Conservation (phyloP, 2,329 filamentous ascomycete species). For the Rhinocladiella similis region DNA sequence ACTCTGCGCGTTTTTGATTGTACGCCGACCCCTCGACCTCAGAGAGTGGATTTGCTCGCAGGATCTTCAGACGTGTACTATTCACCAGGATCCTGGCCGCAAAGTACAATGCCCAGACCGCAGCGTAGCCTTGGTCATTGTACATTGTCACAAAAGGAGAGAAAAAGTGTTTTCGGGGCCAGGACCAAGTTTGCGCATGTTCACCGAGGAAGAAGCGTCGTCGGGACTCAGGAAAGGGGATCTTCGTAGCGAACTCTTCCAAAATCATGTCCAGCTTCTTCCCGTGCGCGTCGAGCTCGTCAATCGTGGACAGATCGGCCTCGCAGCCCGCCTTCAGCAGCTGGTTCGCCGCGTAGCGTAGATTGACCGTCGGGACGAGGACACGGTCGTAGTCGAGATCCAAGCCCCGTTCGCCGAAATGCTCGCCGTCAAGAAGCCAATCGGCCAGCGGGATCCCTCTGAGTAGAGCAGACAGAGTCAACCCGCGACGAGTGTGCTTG, state of each 20-base stretch:
- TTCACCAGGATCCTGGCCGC: conserved; percentile 29
- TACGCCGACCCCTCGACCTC: not conserved
- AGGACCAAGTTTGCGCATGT: not conserved
- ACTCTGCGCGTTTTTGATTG: not conserved
- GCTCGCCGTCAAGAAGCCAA: conserved; percentile 33
- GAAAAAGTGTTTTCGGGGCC: conserved; percentile 24
- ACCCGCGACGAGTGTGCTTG: conserved; percentile 30
- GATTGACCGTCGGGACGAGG: conserved; percentile 24
- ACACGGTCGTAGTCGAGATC: conserved; percentile 33
- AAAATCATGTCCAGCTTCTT: conserved; percentile 9
- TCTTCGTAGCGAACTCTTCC: conserved; percentile 2
- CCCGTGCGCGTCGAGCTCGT: conserved; percentile 3
- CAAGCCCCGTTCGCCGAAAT: conserved; percentile 31
- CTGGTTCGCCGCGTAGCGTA: conserved; percentile 15
- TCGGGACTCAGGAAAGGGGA: not conserved
- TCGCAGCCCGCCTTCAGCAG: not conserved
- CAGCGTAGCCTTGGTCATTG: conserved; percentile 23
- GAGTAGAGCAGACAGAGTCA: conserved; percentile 30
- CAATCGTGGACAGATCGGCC: not conserved
- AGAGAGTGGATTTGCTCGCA: conserved; percentile 3
- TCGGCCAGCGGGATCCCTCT: conserved; percentile 29
- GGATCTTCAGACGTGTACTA: conserved; percentile 26
- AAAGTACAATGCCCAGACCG: conserved; percentile 31
- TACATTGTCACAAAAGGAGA: conserved; percentile 29
- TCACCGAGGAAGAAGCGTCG: conserved; percentile 16